Evolutionary conservation across 2,329 filamentous ascomycete species (phyloP), one percentile per base, ranked within the genome.

Genomic region (Ophiostoma tasmaniense): DNA sequence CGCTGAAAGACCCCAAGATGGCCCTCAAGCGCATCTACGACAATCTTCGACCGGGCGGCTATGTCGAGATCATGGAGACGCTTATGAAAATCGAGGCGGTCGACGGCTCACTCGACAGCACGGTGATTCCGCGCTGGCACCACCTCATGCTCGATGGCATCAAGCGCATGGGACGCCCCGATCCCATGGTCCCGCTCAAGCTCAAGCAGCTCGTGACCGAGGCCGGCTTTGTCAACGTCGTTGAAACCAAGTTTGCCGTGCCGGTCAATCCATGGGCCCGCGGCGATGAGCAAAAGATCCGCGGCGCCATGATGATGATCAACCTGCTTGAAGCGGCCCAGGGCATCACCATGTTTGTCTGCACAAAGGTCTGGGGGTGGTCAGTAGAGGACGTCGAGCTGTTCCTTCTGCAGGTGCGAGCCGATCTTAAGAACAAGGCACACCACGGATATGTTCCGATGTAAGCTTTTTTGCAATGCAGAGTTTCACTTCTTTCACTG

Each of bases 21-120:
- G 42, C 70, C 1, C 77, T 85, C 67, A 72, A 75, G 17, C 77
- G 82, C 72, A 79, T 80, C 25, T 84, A 80, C 70, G 76, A 81
- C 70, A 80, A 76, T 67, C 73, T 79, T 1, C 74, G 74, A 33
- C 80, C 80, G 0, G 81, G 80, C 35, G 81, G 80, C 33, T 80
- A 74, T 73, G 73, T 80, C 8, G 80, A 83, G 70, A 69, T 79
- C 42, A 75, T 74, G 70, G 77, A 81, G 68, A 74, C 71, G 35
- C 72, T 74, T 67, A 72, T 74, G 52, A 68, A 72, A 66, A 67
- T 73, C 69, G 70, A 72, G 61, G 68, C 71, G 50, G 70, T 75
- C 37, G 75, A 78, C 59, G 74, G 72, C 30, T 76, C 76, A 3
- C 75, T 77, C 7, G 74, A 76, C 67, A 76, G 74, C 42, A 75